phyloP scores from a whole-genome alignment of 108 stramenopile genomes.

The Nitzschia sp. region DNA sequence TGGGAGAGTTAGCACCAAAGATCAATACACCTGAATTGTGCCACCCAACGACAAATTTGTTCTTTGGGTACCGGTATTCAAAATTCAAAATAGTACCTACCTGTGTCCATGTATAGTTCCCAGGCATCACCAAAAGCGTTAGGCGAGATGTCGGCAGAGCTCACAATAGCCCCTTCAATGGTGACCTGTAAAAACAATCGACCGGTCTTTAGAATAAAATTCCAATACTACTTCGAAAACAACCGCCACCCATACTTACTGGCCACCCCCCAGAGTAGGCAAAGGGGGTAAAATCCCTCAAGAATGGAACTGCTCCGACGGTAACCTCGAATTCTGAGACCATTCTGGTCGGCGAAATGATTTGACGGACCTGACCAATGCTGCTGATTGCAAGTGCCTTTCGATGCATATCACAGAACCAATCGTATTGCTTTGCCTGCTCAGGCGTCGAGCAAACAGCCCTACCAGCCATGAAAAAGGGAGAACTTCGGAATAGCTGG shows the following conservation, averaged over 20 bases:
- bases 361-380: slow-evolving; percentile 79
- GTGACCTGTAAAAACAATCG: slow-evolving; percentile 28
- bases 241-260: slow-evolving; percentile 5
- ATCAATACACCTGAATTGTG: too few species aligned
- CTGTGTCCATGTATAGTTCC: slow-evolving; percentile 73
- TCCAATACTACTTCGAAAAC: neutral
- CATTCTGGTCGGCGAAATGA: slow-evolving; percentile 49
- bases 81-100: neutral
- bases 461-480: slow-evolving; percentile 87
- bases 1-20: neutral
- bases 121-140: slow-evolving; percentile 39
- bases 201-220: neutral
- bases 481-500: slow-evolving; percentile 80
- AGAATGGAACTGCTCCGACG: slow-evolving; percentile 79
- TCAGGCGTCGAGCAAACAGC: slow-evolving; percentile 71
- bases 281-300: slow-evolving; percentile 59
- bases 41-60: too few species aligned
- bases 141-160: slow-evolving; percentile 62
- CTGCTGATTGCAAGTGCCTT: slow-evolving; percentile 71
- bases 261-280: slow-evolving; percentile 79
- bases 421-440: slow-evolving; percentile 72
- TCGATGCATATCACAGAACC: slow-evolving; percentile 92
- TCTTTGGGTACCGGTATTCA: too few species aligned
- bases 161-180: slow-evolving; percentile 84
- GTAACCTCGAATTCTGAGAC: slow-evolving; percentile 84